These are phyloP conservation scores for Neohortaea acidophila DNA, from an alignment of 495 filamentous ascomycete genomes.

Conservation along the genomic window DNA sequence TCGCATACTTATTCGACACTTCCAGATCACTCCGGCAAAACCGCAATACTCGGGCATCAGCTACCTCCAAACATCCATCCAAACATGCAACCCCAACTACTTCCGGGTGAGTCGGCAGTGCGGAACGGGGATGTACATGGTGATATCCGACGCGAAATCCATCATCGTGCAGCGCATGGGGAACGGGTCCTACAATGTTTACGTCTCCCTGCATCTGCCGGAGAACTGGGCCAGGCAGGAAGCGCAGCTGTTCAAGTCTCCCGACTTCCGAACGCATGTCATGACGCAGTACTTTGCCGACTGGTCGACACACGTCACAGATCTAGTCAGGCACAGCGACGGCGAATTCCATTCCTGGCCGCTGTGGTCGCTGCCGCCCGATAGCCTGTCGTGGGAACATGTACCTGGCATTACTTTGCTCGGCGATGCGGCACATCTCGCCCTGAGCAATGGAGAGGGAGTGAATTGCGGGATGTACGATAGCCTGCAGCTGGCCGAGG, in stretches of 20 bases:
- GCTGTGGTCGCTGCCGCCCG: constrained; percentile 39
- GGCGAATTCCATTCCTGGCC: constrained; percentile 16
- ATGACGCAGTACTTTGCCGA: constrained; percentile 7
- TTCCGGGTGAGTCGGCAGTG: constrained; percentile 25
- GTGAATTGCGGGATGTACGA: constrained; percentile 46
- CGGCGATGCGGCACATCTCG: constrained; percentile 48
- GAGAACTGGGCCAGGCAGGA: constrained; percentile 30
- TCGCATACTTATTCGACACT: not conserved
- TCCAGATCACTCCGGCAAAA: constrained; percentile 30
- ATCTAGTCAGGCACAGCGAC: constrained; percentile 10
- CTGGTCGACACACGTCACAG: constrained; percentile 1
- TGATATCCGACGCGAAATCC: constrained; percentile 22
- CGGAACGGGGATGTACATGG: constrained; percentile 32
- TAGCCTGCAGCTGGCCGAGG: constrained; percentile 38
- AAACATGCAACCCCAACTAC: constrained; percentile 21
- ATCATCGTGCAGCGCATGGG: constrained; percentile 32
- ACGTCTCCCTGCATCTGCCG: constrained; percentile 19
- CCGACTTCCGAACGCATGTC: not conserved
- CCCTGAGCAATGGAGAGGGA: constrained; percentile 43
- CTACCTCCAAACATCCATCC: constrained; percentile 12
- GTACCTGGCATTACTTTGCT: constrained; percentile 35
- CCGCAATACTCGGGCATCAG: constrained; percentile 37
- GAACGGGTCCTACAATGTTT: constrained; percentile 31
- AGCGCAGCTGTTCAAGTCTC: constrained; percentile 10
- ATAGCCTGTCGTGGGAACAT: constrained; percentile 31